Conservation (phyloP, 2,329 filamentous ascomycete genomes). For the Blumeria hordei region DNA sequence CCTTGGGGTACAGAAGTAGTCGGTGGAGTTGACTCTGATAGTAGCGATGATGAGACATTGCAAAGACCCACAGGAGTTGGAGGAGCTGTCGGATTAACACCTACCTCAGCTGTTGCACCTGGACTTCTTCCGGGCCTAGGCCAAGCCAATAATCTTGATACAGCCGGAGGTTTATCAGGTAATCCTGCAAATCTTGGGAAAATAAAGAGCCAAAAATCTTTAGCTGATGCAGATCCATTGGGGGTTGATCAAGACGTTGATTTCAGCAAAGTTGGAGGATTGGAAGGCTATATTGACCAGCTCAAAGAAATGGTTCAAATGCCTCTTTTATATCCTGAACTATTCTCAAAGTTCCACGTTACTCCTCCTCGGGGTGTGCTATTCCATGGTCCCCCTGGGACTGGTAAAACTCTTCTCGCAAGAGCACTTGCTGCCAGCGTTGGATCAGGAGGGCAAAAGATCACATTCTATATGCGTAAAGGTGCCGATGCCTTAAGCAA, state of each 20-base stretch:
- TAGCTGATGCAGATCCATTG: slow-evolving; percentile 83
- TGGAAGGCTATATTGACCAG: slow-evolving; percentile 86
- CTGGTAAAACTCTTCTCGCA: slow-evolving; percentile 83
- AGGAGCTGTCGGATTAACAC: slow-evolving; percentile 41
- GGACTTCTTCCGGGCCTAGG: slow-evolving; percentile 25
- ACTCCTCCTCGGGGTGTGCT: slow-evolving; percentile 85
- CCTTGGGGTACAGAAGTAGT: slow-evolving; percentile 50
- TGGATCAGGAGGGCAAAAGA: slow-evolving; percentile 70
- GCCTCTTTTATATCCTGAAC: slow-evolving; percentile 79
- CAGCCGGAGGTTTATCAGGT: slow-evolving; percentile 28
- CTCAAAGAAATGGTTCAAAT: slow-evolving; percentile 97
- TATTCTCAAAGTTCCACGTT: slow-evolving; percentile 77
- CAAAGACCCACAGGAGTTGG: slow-evolving; percentile 34
- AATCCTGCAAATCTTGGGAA: slow-evolving; percentile 72
- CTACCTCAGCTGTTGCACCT: slow-evolving; percentile 25
- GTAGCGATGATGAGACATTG: slow-evolving; percentile 76
- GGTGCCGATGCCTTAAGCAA: slow-evolving; percentile 94
- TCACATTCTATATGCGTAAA: slow-evolving; percentile 98
- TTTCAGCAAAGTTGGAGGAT: slow-evolving; percentile 79
- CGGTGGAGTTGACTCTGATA: slow-evolving; percentile 75
- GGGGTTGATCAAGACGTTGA: slow-evolving; percentile 83
- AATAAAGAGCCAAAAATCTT: slow-evolving; percentile 72
- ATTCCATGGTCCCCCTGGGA: slow-evolving; percentile 92
- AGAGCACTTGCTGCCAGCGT: slow-evolving; percentile 80
- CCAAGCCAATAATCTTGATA: slow-evolving; percentile 31